Evolutionary conservation across 768 basidiomycete species (phyloP).

Genomic region (Macrolepiota fuliginosa): DNA sequence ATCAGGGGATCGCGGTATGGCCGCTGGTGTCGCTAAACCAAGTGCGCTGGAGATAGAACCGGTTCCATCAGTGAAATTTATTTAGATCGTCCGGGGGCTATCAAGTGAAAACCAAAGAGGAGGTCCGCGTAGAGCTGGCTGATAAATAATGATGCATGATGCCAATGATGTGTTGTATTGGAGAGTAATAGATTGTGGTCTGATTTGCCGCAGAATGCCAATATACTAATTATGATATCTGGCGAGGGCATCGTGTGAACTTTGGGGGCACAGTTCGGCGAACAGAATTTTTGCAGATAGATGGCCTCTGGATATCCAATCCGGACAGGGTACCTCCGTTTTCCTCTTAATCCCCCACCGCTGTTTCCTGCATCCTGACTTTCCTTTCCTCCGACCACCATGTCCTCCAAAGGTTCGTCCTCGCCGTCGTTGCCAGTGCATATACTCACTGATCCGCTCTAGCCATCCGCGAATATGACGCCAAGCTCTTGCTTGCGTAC

Average conservation of each 20-base stretch:
- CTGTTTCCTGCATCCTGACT: slow-evolving; percentile 14
- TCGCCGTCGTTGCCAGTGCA: neutral
- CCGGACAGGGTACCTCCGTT: slow-evolving; percentile 14
- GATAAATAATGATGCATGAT: neutral
- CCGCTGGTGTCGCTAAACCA: no score
- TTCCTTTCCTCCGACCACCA: slow-evolving; percentile 27
- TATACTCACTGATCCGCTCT: slow-evolving; percentile 10
- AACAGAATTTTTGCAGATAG: slow-evolving; percentile 18
- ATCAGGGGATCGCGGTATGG: no score
- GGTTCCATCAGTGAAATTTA: no score
- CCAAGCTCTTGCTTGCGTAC: slow-evolving; percentile 95
- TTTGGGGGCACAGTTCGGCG: slow-evolving; percentile 25
- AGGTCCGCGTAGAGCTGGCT: no score
- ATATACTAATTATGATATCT: neutral
- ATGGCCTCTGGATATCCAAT: slow-evolving; percentile 15
- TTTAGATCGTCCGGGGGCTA: no score
- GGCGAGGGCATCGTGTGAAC: slow-evolving; percentile 24
- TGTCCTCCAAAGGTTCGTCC: slow-evolving; percentile 44
- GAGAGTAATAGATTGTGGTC: neutral
- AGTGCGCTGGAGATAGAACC: no score
- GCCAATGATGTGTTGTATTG: neutral
- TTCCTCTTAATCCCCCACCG: slow-evolving; percentile 20
- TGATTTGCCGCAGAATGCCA: neutral
- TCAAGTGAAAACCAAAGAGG: no score
- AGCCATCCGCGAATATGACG: slow-evolving; percentile 96